A percentile compares a stretch with the other conserved stretches of the same genome.
phyloP scores from a whole-genome alignment of 768 basidiomycete species.

The Kwoniella dejecticola region DNA sequence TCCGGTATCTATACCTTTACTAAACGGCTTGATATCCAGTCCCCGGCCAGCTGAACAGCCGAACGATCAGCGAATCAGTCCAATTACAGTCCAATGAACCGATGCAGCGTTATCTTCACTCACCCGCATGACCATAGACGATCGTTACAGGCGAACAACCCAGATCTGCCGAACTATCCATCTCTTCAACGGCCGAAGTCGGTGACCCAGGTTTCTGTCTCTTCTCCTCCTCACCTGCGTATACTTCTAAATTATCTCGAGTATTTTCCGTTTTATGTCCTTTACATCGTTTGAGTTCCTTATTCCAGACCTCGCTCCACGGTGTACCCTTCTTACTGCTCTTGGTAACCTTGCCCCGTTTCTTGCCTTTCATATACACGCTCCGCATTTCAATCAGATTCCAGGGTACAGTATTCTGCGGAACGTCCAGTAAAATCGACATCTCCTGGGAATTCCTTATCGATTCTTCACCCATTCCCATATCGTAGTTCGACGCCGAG shows the following conservation, averaged over 20 bases:
- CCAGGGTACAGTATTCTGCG: constrained; percentile 79
- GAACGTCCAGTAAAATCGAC: constrained; percentile 67
- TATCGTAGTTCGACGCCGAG: constrained; percentile 7
- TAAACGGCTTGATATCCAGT: constrained; percentile 79
- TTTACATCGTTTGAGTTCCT: constrained; percentile 51
- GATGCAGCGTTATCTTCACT: constrained; percentile 17
- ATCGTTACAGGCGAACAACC: constrained; percentile 60
- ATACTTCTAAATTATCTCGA: constrained; percentile 13
- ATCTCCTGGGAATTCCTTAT: constrained; percentile 58
- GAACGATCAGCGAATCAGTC: not conserved
- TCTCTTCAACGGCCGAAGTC: constrained; percentile 2
- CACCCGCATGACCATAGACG: constrained; percentile 74
- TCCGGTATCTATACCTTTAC: constrained; percentile 81
- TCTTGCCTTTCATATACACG: constrained; percentile 58
- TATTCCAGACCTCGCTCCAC: constrained; percentile 73
- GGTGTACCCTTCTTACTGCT: constrained; percentile 63
- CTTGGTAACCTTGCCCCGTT: constrained; percentile 55
- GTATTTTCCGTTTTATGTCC: constrained; percentile 13
- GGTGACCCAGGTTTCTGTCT: constrained; percentile 35
- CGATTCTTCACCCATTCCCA: constrained; percentile 6
- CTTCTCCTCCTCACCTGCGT: too few relatives aligned
- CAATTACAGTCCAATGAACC: not conserved
- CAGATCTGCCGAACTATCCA: constrained; percentile 21
- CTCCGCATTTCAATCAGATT: constrained; percentile 72
- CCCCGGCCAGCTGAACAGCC: constrained; percentile 66